phyloP scores from a whole-genome alignment of 1,284 basidiomycete species.

The Papiliotrema flavescens region DNA sequence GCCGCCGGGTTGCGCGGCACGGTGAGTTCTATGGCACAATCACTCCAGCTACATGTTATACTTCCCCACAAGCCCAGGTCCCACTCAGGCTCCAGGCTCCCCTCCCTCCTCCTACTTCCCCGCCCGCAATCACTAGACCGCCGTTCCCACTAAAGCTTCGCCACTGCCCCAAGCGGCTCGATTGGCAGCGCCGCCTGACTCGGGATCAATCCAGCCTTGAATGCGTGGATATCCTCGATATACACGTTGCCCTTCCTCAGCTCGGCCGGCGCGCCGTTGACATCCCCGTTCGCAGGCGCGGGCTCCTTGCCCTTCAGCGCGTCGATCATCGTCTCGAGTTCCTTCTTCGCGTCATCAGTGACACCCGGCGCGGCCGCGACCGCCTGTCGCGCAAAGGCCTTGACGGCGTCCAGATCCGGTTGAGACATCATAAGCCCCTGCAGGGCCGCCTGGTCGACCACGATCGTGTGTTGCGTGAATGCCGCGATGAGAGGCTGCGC shows the following conservation, averaged over 20 bases:
- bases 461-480: conserved; percentile 57
- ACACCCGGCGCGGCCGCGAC: conserved; percentile 43
- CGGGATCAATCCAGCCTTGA: conserved; percentile 61
- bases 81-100: too few relatives aligned
- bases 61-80: too few relatives aligned
- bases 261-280: conserved; percentile 27
- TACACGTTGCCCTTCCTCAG: conserved; percentile 57
- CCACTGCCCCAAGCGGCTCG: conserved; percentile 28
- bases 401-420: conserved; percentile 55
- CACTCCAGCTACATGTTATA: too few relatives aligned
- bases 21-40: too few relatives aligned
- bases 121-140: too few relatives aligned
- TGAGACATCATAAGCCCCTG: conserved; percentile 53
- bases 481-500: conserved; percentile 61
- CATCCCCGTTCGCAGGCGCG: conserved; percentile 29
- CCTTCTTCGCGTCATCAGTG: conserved; percentile 52
- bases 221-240: conserved; percentile 66
- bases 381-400: conserved; percentile 57
- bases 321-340: conserved; percentile 57
- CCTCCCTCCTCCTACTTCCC: too few relatives aligned
- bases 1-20: too few relatives aligned
- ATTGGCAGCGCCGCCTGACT: conserved; percentile 51
- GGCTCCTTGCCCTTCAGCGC: conserved; percentile 53
- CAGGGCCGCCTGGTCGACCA: conserved; percentile 54
- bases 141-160: conserved; percentile 1